Evolutionary conservation across 768 basidiomycete species (phyloP).

Genomic region (Hericium rajendrae): DNA sequence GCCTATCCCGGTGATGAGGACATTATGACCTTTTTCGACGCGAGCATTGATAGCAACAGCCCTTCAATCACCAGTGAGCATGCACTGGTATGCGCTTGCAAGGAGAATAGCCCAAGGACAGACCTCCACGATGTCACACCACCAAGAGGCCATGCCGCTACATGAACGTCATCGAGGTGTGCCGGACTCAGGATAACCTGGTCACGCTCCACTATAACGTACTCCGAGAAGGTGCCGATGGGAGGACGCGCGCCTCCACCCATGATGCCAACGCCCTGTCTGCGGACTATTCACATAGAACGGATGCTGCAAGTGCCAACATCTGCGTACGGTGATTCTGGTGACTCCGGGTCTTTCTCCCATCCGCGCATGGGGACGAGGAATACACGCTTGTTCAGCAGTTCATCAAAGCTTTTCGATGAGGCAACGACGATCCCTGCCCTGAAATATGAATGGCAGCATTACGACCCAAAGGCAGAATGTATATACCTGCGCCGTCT

Average conservation of each 20-base stretch:
- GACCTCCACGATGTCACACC: conserved; percentile 83
- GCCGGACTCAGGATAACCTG: conserved; percentile 56
- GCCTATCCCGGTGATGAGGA: conserved; percentile 76
- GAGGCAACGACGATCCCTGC: conserved; percentile 58
- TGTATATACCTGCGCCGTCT: conserved; percentile 58
- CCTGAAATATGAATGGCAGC: background rate
- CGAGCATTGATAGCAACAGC: conserved; percentile 57
- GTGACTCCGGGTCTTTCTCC: conserved; percentile 52
- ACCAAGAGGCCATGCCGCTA: conserved; percentile 69
- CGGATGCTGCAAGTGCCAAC: conserved; percentile 2
- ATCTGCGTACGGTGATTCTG: conserved; percentile 47
- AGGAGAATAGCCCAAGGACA: conserved; percentile 14
- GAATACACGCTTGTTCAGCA: conserved; percentile 61
- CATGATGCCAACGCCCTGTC: conserved; percentile 47
- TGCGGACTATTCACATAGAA: conserved; percentile 5
- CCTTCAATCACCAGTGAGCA: conserved; percentile 25
- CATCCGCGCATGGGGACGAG: conserved; percentile 73
- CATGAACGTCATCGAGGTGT: conserved; percentile 58
- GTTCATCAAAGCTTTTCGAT: conserved; percentile 38
- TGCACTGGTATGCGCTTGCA: background rate
- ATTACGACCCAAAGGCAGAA: background rate
- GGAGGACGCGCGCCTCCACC: conserved; percentile 46
- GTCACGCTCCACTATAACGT: conserved; percentile 62
- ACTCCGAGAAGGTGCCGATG: conserved; percentile 69
- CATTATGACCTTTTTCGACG: conserved; percentile 53